phyloP scores from a whole-genome alignment of 768 basidiomycete genomes.

The Termitomyces sp. region DNA sequence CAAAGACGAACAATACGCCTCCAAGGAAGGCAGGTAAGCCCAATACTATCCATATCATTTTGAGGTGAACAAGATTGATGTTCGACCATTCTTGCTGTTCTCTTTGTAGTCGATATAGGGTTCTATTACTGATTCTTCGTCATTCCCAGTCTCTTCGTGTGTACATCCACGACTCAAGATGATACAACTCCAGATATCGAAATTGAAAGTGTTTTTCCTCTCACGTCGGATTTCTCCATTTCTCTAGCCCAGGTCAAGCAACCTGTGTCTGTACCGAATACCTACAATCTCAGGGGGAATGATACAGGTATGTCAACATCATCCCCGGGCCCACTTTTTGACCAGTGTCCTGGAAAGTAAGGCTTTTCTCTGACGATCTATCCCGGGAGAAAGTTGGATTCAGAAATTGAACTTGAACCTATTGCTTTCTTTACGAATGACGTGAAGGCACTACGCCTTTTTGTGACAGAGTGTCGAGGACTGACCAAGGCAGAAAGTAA shows the following conservation, averaged over 20 bases:
- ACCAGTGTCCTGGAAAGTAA: conserved; percentile 17
- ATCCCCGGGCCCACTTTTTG: neutral
- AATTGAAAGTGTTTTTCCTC: conserved; percentile 51
- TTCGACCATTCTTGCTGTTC: neutral
- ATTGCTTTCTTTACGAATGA: conserved; percentile 45
- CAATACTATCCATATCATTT: too few relatives aligned
- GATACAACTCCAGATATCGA: conserved; percentile 30
- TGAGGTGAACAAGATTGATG: neutral
- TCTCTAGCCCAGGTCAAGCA: conserved; percentile 52
- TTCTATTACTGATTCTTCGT: neutral
- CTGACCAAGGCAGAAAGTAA: conserved; percentile 49
- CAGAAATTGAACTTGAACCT: conserved; percentile 20
- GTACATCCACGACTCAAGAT: conserved; percentile 31
- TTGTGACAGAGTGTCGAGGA: conserved; percentile 55
- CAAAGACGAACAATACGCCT: conserved; percentile 13
- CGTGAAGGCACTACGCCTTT: conserved; percentile 38
- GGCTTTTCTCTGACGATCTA: conserved; percentile 55
- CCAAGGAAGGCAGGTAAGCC: conserved; percentile 1
- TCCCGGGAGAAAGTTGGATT: conserved; percentile 32
- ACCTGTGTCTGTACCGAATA: conserved; percentile 30
- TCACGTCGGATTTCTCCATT: conserved; percentile 51
- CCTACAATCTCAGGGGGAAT: conserved; percentile 7
- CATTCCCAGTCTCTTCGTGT: conserved; percentile 42
- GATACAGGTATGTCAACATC: neutral
- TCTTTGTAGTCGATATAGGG: neutral